A percentile compares a stretch with the other conserved stretches of the same genome.
phyloP scores from a whole-genome alignment of 2,329 filamentous ascomycete species.

The Pestalotiopsis sp. region DNA sequence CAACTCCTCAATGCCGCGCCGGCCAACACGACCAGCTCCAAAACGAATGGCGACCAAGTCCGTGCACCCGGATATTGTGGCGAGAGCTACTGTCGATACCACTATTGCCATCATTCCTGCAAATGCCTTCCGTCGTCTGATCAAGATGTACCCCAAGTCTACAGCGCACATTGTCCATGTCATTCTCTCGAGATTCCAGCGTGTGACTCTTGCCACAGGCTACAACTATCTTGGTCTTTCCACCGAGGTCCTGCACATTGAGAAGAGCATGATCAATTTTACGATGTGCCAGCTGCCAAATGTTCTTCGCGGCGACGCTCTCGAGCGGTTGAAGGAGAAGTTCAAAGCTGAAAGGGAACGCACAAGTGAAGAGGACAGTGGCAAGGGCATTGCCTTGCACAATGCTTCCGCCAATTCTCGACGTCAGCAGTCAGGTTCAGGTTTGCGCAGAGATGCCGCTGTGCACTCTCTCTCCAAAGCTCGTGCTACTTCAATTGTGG shows the following conservation, averaged over 20 bases:
- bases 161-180: slow-evolving; percentile 98
- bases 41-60: slow-evolving; percentile 65
- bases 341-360: slow-evolving; percentile 85
- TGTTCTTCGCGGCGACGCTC: slow-evolving; percentile 79
- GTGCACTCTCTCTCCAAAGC: slow-evolving; percentile 66
- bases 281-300: slow-evolving; percentile 92
- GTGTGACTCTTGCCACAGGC: slow-evolving; percentile 91
- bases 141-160: slow-evolving; percentile 91
- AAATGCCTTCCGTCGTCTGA: slow-evolving; percentile 90
- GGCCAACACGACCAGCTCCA: slow-evolving; percentile 40
- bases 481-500: slow-evolving; percentile 45
- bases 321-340: slow-evolving; percentile 89
- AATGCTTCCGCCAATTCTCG: slow-evolving; percentile 69
- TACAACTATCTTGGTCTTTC: slow-evolving; percentile 93
- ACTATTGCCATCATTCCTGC: slow-evolving; percentile 98
- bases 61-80: slow-evolving; percentile 94
- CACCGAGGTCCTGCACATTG: slow-evolving; percentile 87
- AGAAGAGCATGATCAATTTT: slow-evolving; percentile 91
- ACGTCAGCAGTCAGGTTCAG: slow-evolving; percentile 72
- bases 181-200: slow-evolving; percentile 89
- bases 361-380: slow-evolving; percentile 76
- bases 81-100: slow-evolving; percentile 92
- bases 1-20: slow-evolving; percentile 32
- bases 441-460: slow-evolving; percentile 77
- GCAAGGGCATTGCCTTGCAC: slow-evolving; percentile 93